Conservation (phyloP, 2,329 filamentous ascomycete species). For the Knoxdaviesia proteae region DNA sequence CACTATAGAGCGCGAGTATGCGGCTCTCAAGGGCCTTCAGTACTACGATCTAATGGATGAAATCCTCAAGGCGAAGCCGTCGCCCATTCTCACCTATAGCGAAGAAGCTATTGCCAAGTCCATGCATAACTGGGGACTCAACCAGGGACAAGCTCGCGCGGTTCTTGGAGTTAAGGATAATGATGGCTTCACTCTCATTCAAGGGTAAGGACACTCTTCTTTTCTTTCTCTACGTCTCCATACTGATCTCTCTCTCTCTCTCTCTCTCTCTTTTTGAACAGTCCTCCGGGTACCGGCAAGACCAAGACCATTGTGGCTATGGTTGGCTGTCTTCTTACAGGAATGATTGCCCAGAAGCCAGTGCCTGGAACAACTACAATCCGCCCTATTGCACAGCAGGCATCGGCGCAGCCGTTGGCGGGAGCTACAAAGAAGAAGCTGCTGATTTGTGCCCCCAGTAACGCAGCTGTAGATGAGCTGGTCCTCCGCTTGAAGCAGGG, state of each 20-base stretch:
- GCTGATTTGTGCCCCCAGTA: constrained; percentile 92
- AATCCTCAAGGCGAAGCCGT: constrained; percentile 73
- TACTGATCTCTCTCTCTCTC: background rate
- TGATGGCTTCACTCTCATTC: constrained; percentile 89
- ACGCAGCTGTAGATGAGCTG: constrained; percentile 89
- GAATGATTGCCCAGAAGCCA: constrained; percentile 16
- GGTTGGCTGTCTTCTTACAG: constrained; percentile 66
- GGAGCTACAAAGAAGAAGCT: constrained; percentile 45
- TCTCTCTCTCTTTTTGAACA: constrained; percentile 10
- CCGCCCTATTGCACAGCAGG: background rate
- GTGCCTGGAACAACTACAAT: background rate
- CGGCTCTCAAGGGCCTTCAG: constrained; percentile 70
- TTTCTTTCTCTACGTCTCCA: constrained; percentile 1
- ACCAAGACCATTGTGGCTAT: constrained; percentile 97
- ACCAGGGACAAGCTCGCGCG: constrained; percentile 73
- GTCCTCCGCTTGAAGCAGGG: constrained; percentile 82
- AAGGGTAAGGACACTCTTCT: constrained; percentile 36
- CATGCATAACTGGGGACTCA: constrained; percentile 63
- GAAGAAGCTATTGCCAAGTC: constrained; percentile 50
- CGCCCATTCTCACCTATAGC: constrained; percentile 63
- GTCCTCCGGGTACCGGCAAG: constrained; percentile 89
- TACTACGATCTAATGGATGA: constrained; percentile 95
- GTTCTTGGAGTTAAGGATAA: constrained; percentile 86
- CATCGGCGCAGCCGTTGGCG: background rate
- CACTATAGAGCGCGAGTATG: constrained; percentile 88